Conservation (phyloP, 139 green algal genomes). For the Klebsormidium nitens region DNA sequence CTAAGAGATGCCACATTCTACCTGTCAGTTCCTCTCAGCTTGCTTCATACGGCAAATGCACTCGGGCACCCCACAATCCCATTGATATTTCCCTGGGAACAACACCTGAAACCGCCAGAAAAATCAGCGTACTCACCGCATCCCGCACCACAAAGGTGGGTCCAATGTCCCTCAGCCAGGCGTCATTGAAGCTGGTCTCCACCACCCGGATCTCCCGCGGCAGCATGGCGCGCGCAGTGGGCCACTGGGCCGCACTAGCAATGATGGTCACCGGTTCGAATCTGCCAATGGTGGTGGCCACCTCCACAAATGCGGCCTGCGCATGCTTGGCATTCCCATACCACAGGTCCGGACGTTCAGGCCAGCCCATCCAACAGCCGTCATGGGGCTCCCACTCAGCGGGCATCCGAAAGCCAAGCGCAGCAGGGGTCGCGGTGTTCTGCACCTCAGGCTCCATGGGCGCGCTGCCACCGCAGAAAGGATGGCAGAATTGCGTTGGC, state of each 20-base stretch:
- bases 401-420: slow-evolving; percentile 16
- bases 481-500: too few relatives aligned
- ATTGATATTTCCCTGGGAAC: too few relatives aligned
- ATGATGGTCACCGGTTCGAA: slow-evolving; percentile 53
- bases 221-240: slow-evolving; percentile 18
- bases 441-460: too few relatives aligned
- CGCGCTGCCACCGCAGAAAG: too few relatives aligned
- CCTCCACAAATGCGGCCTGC: slow-evolving; percentile 46
- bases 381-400: slow-evolving; percentile 30
- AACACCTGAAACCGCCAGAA: too few relatives aligned
- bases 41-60: too few relatives aligned
- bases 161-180: slow-evolving; percentile 35
- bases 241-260: slow-evolving; percentile 32
- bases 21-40: too few relatives aligned
- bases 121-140: too few relatives aligned
- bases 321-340: slow-evolving; percentile 29
- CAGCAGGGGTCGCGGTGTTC: too few relatives aligned
- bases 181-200: slow-evolving; percentile 37
- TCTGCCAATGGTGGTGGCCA: slow-evolving; percentile 44
- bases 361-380: slow-evolving; percentile 30
- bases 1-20: too few relatives aligned
- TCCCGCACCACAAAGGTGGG: slow-evolving; percentile 19
- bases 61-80: too few relatives aligned
- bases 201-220: slow-evolving; percentile 24
- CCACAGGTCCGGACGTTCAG: slow-evolving; percentile 51